A percentile compares a stretch with the other conserved stretches of the same genome.
These are phyloP conservation scores for Phytopythium montanum DNA, from an alignment of 352 stramenopile genomes.

Conservation along the genomic window DNA sequence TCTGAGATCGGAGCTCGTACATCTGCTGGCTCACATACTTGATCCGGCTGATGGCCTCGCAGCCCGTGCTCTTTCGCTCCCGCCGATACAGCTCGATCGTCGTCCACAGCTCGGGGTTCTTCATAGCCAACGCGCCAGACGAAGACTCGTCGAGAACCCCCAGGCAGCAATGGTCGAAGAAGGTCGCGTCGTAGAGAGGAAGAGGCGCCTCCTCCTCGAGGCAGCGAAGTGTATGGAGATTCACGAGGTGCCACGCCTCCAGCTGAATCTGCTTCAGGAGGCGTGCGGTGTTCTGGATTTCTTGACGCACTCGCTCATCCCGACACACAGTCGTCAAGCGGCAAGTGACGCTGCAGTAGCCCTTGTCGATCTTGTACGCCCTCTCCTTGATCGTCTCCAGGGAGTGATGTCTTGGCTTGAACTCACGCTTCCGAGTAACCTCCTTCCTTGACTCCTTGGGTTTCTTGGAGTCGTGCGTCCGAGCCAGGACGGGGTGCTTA, in stretches of 20 bases:
- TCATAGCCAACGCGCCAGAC: slow-evolving; percentile 2
- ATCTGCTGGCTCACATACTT: slow-evolving; percentile 6
- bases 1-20: slow-evolving; percentile 2
- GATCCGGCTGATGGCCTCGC: slow-evolving; percentile 10
- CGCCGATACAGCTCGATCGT: slow-evolving; percentile 8
- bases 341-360: too few species aligned
- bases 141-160: neutral
- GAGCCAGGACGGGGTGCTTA: too few species aligned
- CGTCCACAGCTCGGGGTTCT: slow-evolving; percentile 12
- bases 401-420: too few species aligned
- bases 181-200: slow-evolving; percentile 9
- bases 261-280: neutral
- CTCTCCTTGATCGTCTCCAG: too few species aligned
- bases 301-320: neutral
- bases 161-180: slow-evolving; percentile 13
- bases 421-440: too few species aligned
- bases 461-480: too few species aligned
- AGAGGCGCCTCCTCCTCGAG: neutral
- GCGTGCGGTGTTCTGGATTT: neutral
- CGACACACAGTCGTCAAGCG: neutral
- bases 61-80: slow-evolving; percentile 3
- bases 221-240: too few species aligned
- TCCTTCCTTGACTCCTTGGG: too few species aligned
- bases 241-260: too few species aligned
- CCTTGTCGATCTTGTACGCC: too few species aligned